Conservation (phyloP, 495 filamentous ascomycete genomes). For the Staphylotrichum longicolle region DNA sequence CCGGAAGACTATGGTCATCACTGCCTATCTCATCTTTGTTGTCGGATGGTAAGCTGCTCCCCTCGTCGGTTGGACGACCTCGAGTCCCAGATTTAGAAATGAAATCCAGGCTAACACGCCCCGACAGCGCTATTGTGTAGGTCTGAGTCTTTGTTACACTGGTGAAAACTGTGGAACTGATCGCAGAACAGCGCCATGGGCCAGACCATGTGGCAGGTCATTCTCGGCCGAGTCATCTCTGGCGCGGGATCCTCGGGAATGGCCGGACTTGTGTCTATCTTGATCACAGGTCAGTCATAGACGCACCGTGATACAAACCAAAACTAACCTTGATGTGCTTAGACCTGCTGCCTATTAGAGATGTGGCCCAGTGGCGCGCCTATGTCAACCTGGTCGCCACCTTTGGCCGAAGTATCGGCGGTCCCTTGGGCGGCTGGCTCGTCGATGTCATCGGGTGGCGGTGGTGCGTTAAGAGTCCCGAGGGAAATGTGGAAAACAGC, state of each 20-base stretch:
- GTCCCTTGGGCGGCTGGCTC: constrained; percentile 62
- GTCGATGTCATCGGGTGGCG: constrained; percentile 67
- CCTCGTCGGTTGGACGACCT: too few species aligned
- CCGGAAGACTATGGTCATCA: constrained; percentile 42
- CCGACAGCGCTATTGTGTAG: constrained; percentile 41
- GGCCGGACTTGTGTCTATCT: constrained; percentile 53
- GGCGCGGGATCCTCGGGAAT: constrained; percentile 61
- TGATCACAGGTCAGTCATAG: constrained; percentile 55
- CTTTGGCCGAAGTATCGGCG: constrained; percentile 61
- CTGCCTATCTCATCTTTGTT: constrained; percentile 44
- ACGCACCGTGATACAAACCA: too few species aligned
- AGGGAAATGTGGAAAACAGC: constrained; percentile 6
- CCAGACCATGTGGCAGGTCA: constrained; percentile 51
- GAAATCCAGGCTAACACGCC: constrained; percentile 6
- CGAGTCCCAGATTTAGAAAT: background rate
- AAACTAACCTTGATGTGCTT: background rate
- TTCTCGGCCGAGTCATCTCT: constrained; percentile 57
- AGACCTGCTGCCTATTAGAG: constrained; percentile 63
- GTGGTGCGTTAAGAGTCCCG: constrained; percentile 47
- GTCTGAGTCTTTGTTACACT: background rate
- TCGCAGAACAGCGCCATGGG: constrained; percentile 47
- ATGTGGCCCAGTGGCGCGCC: constrained; percentile 64
- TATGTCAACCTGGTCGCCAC: constrained; percentile 66
- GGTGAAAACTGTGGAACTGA: background rate
- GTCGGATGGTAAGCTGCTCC: constrained; percentile 41